Base-by-base conservation (phyloP, 2,329 filamentous ascomycete genomes). In the Aspergillus latus region DNA sequence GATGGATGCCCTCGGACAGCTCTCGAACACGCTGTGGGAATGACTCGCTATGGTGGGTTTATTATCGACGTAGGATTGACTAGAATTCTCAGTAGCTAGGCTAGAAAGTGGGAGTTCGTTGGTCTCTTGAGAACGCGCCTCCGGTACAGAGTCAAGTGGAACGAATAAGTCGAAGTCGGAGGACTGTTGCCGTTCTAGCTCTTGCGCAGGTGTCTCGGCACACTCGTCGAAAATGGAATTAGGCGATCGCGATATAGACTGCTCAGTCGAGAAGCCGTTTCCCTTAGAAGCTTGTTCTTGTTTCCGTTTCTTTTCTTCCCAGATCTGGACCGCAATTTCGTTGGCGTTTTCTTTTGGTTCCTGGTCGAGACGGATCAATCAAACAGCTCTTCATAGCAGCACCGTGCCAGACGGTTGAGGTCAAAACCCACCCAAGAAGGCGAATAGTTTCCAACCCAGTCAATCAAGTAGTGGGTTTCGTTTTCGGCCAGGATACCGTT, bases 371-470 rank as follows among this genome's bases (percentile, higher is more conserved):
- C 45, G 16, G n/a, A 26, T 16, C 10, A n/a, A 48, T 64, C 55
- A 65, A 56, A 39, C 16, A 26, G 34, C 39, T 26, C 34, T 43
- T 15, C 37, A 49, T 21, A 32, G 42, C n/a, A 8, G 16, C 32
- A 42, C 43, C 26, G 26, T 13, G 29, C 29, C 29, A 26, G 21
- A 36, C 11, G 34, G 11, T 43, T 34, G 16, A n/a, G 28, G 36
- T 36, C 32, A n/a, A 6, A 50, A 70, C 72, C 66, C 62, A 75
- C 73, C 72, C 72, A 75, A 58, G 64, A 71, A 51, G 73, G 72
- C 32, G 67, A 62, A 60, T 67, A 75, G 29, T 64, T 60, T 7
- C 69, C 72, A 54, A 71, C 68, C 73, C 72, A 74, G 34, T 73
- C 72, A 58, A 76, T 72, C 29, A 75, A 63, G 61, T 74, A 76